Percentiles rank a stretch among this genome's conserved stretches.
Conservation (phyloP, 2,329 filamentous ascomycete genomes). For the Aciculosporium take region DNA sequence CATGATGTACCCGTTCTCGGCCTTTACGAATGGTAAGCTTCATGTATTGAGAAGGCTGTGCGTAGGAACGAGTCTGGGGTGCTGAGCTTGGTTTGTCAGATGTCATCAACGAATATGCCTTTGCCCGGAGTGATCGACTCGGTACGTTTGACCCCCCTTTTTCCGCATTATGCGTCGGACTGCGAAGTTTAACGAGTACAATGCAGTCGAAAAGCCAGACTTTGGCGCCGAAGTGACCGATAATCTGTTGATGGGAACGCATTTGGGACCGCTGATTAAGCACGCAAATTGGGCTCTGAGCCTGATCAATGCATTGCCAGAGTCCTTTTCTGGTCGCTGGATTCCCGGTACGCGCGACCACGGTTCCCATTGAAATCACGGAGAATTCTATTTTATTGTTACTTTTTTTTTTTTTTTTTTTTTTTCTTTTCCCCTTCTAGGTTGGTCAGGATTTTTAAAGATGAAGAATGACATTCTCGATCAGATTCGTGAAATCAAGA, state of each 20-base stretch:
- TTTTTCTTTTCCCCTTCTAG: slow-evolving; percentile 11
- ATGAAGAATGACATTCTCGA: slow-evolving; percentile 24
- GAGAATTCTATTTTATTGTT: too few species aligned
- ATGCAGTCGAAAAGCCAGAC: slow-evolving; percentile 18
- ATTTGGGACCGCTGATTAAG: slow-evolving; percentile 22
- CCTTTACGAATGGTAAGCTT: slow-evolving; percentile 22
- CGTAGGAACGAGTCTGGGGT: too few species aligned
- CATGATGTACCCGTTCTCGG: slow-evolving; percentile 23
- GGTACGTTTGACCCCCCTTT: slow-evolving; percentile 9
- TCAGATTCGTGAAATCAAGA: slow-evolving; percentile 22
- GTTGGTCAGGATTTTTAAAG: slow-evolving; percentile 24
- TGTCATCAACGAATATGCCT: slow-evolving; percentile 26
- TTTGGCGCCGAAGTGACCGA: slow-evolving; percentile 23
- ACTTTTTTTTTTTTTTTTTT: slow-evolving; percentile 5
- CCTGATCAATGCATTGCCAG: slow-evolving; percentile 21
- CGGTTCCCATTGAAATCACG: too few species aligned
- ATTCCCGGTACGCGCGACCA: slow-evolving; percentile 13
- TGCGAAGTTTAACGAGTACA: background rate
- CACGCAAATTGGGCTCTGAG: slow-evolving; percentile 22
- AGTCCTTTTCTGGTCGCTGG: slow-evolving; percentile 21
- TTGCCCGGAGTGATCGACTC: slow-evolving; percentile 21
- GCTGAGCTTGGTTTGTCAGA: slow-evolving; percentile 12
- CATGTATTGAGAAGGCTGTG: background rate
- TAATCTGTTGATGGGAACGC: slow-evolving; percentile 22
- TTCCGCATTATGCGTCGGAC: background rate